phyloP scores from a whole-genome alignment of 1,284 basidiomycete genomes.

The Xerocomus tenax region DNA sequence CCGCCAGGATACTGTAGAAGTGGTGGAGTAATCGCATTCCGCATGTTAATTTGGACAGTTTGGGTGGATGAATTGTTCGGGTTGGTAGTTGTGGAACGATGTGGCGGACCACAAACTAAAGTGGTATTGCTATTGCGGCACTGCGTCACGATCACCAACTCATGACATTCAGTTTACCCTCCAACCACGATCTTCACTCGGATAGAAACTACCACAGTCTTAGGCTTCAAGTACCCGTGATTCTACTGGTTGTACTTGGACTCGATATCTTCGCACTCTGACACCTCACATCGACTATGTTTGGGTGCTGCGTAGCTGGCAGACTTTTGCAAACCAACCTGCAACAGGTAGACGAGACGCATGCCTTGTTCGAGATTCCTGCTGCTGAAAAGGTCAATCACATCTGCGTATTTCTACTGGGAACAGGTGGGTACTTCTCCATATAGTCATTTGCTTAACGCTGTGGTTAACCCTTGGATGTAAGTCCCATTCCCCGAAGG shows the following conservation, averaged over 20 bases:
- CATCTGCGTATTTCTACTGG: constrained; percentile 80
- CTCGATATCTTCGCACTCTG: background rate
- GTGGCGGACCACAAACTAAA: background rate
- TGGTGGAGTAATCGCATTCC: background rate
- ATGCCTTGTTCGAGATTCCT: constrained; percentile 75
- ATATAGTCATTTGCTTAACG: background rate
- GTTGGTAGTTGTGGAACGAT: background rate
- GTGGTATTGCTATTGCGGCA: background rate
- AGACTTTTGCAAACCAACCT: constrained; percentile 68
- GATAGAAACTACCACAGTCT: background rate
- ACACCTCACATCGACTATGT: constrained; percentile 37
- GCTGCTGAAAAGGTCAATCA: constrained; percentile 79
- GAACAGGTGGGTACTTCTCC: constrained; percentile 51
- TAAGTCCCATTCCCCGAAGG: constrained; percentile 80
- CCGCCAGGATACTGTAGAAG: constrained; percentile 13
- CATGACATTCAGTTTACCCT: constrained; percentile 12
- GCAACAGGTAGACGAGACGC: constrained; percentile 74
- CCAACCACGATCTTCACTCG: constrained; percentile 8
- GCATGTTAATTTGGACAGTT: background rate
- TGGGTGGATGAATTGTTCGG: background rate
- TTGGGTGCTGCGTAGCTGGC: constrained; percentile 71
- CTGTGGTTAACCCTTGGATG: background rate
- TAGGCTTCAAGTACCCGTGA: background rate
- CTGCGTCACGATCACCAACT: constrained; percentile 9
- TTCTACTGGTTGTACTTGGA: background rate